Evolutionary conservation across 176 grass and related monocot genomes (phyloP), one percentile per base, ranked within the genome.

Genomic region (Areca catechu): DNA sequence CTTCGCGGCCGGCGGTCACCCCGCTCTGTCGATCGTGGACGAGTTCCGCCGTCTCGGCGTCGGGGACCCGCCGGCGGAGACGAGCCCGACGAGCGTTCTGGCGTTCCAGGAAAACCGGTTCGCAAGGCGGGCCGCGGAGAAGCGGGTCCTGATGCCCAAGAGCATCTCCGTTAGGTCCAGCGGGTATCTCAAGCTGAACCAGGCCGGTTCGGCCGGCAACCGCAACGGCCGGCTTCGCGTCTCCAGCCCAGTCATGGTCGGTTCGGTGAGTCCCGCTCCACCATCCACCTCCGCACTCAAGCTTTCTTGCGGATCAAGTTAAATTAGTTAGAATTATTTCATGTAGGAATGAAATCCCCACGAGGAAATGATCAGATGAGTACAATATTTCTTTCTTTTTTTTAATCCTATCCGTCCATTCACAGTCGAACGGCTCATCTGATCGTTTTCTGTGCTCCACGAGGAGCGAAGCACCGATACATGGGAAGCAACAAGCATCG

Each of bases 151-250:
- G 24, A 67, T 83, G 24, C 84, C 84, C 2, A 98, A 98, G 75
- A 98, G 88, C 80, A 98, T 93, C 56, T 93, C 88, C 14, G 83
- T 93, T 55, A 78, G 88, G 17, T 93, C 94, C 19, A 93, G 66
- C 22, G 81, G 82, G 19, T 93, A 86, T 66, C 84, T 98, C 25
- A 93, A 86, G 78, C 53, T 82, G 54, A 84, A 88, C 51, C 71
- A 73, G 54, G 48, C 60, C 4, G 56, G 58, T 24, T 51, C 72
- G 51, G 47, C 49, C 27, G 24, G 53, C 3, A 59, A 57, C 7
- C 30, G 55, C 63, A 74, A 48, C 50, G 59, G 69, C 48, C 80
- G 70, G 51, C 72, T 47, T 22, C 72, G 75, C 63, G 17, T 21
- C 53, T 55, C 71, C 9, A 82, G 75, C 49, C 52, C 75, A 2